Conservation (phyloP, 441 rosid species). For the Croton setiger region DNA sequence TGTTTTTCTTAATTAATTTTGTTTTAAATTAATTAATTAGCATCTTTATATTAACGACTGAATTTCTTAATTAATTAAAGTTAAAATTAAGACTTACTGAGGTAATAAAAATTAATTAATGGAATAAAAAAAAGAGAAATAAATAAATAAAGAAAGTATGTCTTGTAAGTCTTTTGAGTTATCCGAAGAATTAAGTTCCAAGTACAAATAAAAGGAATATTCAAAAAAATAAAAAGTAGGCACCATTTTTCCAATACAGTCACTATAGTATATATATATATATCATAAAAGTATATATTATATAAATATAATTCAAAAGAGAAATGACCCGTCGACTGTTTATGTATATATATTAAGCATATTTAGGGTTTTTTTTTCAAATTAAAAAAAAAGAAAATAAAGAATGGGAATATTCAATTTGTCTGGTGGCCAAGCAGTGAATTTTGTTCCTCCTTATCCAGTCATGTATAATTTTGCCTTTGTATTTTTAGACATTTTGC, state of each 20-base stretch:
- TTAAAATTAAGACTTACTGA: no score
- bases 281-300: conserved; percentile 10
- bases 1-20: no score
- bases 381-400: neutral
- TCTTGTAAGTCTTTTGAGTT: conserved; percentile 21
- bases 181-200: conserved; percentile 9
- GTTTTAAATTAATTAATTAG: no score
- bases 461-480: neutral
- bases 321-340: conserved; percentile 23
- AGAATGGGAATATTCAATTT: conserved; percentile 33
- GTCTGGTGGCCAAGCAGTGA: conserved; percentile 22
- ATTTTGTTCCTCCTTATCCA: conserved; percentile 30
- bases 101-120: neutral
- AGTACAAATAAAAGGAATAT: conserved; percentile 31
- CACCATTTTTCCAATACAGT: conserved; percentile 24
- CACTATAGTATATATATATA: conserved; percentile 11
- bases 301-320: conserved; percentile 16
- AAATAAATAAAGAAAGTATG: neutral
- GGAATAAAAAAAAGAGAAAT: neutral
- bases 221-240: conserved; percentile 34
- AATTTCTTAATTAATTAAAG: neutral
- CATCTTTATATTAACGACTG: no score
- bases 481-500: neutral
- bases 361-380: no score
- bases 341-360: neutral